phyloP scores from a whole-genome alignment of 768 basidiomycete species.

The Pulveroboletus frians region DNA sequence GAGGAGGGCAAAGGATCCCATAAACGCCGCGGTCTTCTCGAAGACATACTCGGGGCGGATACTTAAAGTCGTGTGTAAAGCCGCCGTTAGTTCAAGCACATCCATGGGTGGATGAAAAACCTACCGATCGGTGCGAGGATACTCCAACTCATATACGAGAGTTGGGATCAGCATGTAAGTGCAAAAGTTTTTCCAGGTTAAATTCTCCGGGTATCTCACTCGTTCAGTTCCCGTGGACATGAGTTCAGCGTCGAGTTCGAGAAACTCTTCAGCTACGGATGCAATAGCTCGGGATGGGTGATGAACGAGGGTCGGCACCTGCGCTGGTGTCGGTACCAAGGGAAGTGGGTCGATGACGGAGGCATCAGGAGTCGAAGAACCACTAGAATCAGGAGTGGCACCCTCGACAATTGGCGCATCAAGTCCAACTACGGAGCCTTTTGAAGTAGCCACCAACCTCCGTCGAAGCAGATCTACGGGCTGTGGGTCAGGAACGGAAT shows the following conservation, averaged over 20 bases:
- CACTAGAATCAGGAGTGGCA: neutral
- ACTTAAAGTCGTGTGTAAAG: constrained; percentile 6
- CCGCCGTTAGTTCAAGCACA: neutral
- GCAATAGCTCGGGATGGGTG: constrained; percentile 66
- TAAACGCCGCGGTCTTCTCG: constrained; percentile 74
- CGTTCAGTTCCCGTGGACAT: constrained; percentile 60
- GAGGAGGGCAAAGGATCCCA: constrained; percentile 93
- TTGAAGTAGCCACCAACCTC: constrained; percentile 42
- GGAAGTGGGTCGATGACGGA: constrained; percentile 8
- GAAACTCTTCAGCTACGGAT: constrained; percentile 66
- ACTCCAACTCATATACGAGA: constrained; percentile 94
- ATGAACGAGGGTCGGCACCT: constrained; percentile 48
- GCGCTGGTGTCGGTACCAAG: constrained; percentile 11
- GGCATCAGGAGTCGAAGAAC: constrained; percentile 1
- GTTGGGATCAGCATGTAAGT: constrained; percentile 87
- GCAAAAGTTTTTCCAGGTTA: constrained; percentile 75
- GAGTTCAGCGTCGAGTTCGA: constrained; percentile 73
- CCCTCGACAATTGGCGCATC: neutral
- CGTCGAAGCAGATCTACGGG: constrained; percentile 52
- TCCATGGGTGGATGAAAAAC: constrained; percentile 17
- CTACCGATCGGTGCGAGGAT: constrained; percentile 82
- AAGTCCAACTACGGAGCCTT: constrained; percentile 3
- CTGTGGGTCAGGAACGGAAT: constrained; percentile 49
- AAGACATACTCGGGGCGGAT: constrained; percentile 47
- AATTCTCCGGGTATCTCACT: constrained; percentile 80